Evolutionary conservation across 2,329 filamentous ascomycete species (phyloP).

Genomic region (Zymoseptoria pseudotritici): DNA sequence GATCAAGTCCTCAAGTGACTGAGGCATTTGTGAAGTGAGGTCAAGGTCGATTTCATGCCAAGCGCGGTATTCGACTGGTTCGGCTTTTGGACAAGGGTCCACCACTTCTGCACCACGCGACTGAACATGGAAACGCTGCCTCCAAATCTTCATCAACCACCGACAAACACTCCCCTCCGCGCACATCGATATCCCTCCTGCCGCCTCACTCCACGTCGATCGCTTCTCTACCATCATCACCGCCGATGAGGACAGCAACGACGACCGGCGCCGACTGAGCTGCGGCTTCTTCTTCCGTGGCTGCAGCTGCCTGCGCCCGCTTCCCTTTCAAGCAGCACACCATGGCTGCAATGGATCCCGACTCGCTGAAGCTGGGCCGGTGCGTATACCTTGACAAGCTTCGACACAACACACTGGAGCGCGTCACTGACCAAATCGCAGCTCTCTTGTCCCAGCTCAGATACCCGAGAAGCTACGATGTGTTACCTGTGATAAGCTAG

Average conservation of each 20-base stretch:
- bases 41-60: neutral
- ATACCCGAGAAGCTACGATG: slow-evolving; percentile 96
- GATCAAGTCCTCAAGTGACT: neutral
- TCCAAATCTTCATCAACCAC: neutral
- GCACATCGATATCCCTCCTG: neutral
- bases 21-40: neutral
- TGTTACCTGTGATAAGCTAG: slow-evolving; percentile 84
- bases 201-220: neutral
- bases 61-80: neutral
- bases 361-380: slow-evolving; percentile 5
- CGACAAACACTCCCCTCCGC: neutral
- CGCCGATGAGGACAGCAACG: slow-evolving; percentile 9
- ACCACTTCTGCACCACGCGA: neutral
- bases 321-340: neutral
- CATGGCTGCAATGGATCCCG: neutral
- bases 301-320: neutral
- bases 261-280: slow-evolving; percentile 8
- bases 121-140: neutral
- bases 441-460: slow-evolving; percentile 70
- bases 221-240: neutral
- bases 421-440: slow-evolving; percentile 31
- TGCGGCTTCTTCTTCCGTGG: slow-evolving; percentile 3
- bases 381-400: neutral
- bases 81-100: neutral
- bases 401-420: neutral